A percentile compares a stretch with the other conserved stretches of the same genome.
Evolutionary conservation across 176 grass and related monocot genomes (phyloP).

Genomic region (Elaeis guineensis): DNA sequence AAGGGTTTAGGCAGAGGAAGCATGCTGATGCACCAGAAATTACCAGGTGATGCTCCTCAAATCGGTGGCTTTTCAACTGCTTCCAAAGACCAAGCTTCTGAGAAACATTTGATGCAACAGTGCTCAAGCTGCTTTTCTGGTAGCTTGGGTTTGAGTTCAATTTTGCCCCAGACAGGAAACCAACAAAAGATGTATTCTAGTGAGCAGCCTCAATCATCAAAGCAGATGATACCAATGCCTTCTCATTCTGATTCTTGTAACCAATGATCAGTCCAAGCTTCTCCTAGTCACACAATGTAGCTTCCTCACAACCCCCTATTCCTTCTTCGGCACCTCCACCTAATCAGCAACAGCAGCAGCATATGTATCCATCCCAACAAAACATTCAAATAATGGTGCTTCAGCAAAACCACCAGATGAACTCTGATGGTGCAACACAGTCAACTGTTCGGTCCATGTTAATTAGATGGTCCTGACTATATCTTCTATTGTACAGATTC

Average conservation of each 20-base stretch:
- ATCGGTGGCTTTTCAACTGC: conserved; percentile 29
- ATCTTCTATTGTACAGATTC: conserved; percentile 56
- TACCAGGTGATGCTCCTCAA: conserved; percentile 41
- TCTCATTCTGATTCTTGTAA: conserved; percentile 36
- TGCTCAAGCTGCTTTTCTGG: conserved; percentile 37
- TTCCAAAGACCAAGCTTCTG: conserved; percentile 48
- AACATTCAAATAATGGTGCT: conserved; percentile 41
- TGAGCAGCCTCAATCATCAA: conserved; percentile 39
- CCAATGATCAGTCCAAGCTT: conserved; percentile 43
- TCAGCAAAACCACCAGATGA: conserved; percentile 49
- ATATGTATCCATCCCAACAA: conserved; percentile 48
- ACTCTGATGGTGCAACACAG: conserved; percentile 40
- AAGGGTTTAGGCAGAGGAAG: conserved; percentile 79
- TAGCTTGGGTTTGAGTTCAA: conserved; percentile 39
- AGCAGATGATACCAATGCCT: conserved; percentile 29
- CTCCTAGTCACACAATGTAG: conserved; percentile 40
- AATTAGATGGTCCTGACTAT: conserved; percentile 42
- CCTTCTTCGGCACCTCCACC: conserved; percentile 30
- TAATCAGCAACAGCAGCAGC: conserved; percentile 39
- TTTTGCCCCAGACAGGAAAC: conserved; percentile 47
- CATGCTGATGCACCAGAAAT: conserved; percentile 56
- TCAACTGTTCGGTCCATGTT: conserved; percentile 41
- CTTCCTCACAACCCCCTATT: conserved; percentile 40
- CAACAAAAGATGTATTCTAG: conserved; percentile 54
- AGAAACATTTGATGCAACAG: conserved; percentile 45